Conservation (phyloP, 179 eudicot species). For the Vitellaria paradoxa region DNA sequence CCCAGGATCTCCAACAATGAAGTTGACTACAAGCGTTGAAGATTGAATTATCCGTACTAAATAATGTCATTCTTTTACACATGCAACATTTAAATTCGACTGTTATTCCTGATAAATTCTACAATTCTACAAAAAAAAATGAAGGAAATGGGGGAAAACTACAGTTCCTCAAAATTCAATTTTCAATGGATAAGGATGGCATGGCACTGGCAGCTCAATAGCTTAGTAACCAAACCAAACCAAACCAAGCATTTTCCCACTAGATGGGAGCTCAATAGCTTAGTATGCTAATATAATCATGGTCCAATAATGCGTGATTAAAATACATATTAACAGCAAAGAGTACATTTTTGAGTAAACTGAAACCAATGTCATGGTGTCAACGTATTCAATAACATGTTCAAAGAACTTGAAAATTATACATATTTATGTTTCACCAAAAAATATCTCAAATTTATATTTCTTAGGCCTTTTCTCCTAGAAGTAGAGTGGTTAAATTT, state of each 20-base stretch:
- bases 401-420: background rate
- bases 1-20: background rate
- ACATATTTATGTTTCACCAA: background rate
- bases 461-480: background rate
- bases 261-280: too few species aligned
- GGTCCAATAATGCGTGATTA: background rate
- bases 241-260: too few species aligned
- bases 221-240: too few species aligned
- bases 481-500: background rate
- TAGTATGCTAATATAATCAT: background rate
- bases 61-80: background rate
- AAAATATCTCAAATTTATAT: background rate
- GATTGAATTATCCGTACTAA: background rate
- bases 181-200: background rate
- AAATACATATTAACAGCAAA: background rate
- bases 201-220: background rate
- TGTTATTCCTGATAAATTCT: background rate
- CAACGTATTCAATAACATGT: background rate
- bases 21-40: background rate
- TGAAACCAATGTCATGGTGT: background rate
- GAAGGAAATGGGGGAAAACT: background rate
- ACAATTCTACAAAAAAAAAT: background rate
- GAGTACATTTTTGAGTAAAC: background rate
- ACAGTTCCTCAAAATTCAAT: background rate
- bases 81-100: background rate